Conservation (phyloP, 2,329 filamentous ascomycete species). For the Ascochyta viciae-villosae region DNA sequence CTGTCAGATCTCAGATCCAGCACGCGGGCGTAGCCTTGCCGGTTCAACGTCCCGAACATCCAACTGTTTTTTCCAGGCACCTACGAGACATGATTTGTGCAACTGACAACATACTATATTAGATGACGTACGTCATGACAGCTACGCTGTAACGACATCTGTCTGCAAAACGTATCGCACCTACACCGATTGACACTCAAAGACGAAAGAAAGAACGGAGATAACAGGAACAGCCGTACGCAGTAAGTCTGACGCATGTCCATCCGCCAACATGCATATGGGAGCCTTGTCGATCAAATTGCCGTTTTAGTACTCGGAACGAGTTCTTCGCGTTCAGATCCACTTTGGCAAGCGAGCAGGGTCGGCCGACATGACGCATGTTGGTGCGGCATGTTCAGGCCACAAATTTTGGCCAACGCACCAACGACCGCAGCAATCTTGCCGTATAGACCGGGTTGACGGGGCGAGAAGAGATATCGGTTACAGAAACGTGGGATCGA, state of each 20-base stretch:
- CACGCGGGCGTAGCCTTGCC: too few species aligned
- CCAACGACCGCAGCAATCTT: conserved; percentile 5
- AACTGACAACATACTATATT: too few species aligned
- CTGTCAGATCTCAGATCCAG: not conserved
- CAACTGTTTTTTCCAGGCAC: too few species aligned
- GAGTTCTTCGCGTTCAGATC: not conserved
- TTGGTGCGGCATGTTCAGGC: conserved; percentile 1
- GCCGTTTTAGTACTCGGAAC: not conserved
- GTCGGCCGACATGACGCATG: conserved; percentile 9
- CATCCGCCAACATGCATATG: not conserved
- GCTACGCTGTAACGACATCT: too few species aligned
- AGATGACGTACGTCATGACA: too few species aligned
- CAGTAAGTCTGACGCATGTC: too few species aligned
- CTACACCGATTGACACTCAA: too few species aligned
- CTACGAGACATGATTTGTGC: too few species aligned
- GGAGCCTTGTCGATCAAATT: conserved; percentile 7
- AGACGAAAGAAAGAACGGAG: too few species aligned
- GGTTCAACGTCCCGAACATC: too few species aligned
- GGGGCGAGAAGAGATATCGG: conserved; percentile 8
- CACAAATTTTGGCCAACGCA: conserved; percentile 3
- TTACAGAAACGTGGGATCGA: conserved; percentile 2
- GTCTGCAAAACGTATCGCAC: too few species aligned
- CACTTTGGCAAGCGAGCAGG: not conserved
- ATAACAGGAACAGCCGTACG: too few species aligned
- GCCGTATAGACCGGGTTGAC: not conserved